A percentile compares a stretch with the other conserved stretches of the same genome.
Conservation (phyloP, 1,284 basidiomycete genomes). For the Volvariella volvacea region DNA sequence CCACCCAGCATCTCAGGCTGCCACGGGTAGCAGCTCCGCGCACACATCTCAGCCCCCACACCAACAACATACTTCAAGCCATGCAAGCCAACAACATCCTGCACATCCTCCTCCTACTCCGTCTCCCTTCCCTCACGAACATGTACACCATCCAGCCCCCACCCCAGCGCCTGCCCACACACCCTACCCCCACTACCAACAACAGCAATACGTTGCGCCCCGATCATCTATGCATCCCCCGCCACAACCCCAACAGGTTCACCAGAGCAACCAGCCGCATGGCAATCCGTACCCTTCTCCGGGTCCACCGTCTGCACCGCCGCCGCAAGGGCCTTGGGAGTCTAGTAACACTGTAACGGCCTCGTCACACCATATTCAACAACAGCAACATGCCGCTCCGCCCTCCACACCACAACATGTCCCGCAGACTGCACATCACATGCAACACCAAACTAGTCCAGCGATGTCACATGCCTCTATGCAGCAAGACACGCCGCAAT, state of each 20-base stretch:
- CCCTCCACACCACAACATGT: slow-evolving; percentile 3
- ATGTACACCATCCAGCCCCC: slow-evolving; percentile 25
- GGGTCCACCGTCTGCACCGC: slow-evolving; percentile 10
- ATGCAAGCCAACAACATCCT: slow-evolving; percentile 16
- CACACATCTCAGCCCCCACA: slow-evolving; percentile 21
- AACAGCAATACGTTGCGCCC: slow-evolving; percentile 9
- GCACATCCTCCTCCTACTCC: slow-evolving; percentile 9
- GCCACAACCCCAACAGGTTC: slow-evolving; percentile 14
- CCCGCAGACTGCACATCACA: slow-evolving; percentile 3
- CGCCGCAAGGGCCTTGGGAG: slow-evolving; percentile 10
- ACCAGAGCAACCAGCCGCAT: slow-evolving; percentile 22
- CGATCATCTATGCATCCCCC: slow-evolving; percentile 20
- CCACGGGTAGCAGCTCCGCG: not conserved
- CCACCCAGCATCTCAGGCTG: not conserved
- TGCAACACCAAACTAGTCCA: slow-evolving; percentile 3
- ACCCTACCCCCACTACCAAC: slow-evolving; percentile 25
- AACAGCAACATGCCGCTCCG: slow-evolving; percentile 7
- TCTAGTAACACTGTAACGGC: slow-evolving; percentile 7
- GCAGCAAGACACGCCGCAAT: slow-evolving; percentile 10
- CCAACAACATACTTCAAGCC: not conserved
- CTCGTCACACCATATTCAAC: no score
- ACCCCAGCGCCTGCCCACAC: slow-evolving; percentile 25
- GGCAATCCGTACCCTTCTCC: slow-evolving; percentile 16
- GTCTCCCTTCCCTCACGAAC: slow-evolving; percentile 24
- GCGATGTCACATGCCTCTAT: slow-evolving; percentile 6